Percentiles rank a stretch among this genome's conserved stretches.
Evolutionary conservation across 495 filamentous ascomycete genomes (phyloP).

Genomic region (Entonaema liquescens): DNA sequence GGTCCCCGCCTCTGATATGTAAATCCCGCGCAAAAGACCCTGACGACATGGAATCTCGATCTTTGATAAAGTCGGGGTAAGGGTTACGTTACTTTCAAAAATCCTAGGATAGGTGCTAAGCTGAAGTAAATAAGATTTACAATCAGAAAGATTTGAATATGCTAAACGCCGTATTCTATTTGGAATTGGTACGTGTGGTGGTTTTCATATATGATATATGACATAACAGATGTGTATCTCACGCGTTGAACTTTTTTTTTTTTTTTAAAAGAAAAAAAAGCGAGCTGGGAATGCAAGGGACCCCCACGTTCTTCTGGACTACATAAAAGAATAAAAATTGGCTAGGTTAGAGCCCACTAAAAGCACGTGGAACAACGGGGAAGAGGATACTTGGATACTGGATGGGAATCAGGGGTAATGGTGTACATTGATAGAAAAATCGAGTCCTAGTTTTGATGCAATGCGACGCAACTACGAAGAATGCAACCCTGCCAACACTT

Average conservation of each 20-base stretch:
- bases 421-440: background rate
- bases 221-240: too few relatives aligned
- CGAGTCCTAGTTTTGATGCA: constrained; percentile 23
- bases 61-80: constrained; percentile 10
- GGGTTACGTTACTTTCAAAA: constrained; percentile 28
- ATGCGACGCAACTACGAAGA: constrained; percentile 28
- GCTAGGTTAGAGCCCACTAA: constrained; percentile 4
- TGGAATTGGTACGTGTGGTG: too few relatives aligned
- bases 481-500: constrained; percentile 21
- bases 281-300: too few relatives aligned
- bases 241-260: too few relatives aligned
- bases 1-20: constrained; percentile 19
- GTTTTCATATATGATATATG: too few relatives aligned
- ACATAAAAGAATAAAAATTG: background rate
- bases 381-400: constrained; percentile 23
- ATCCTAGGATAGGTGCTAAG: background rate
- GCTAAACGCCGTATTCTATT: too few relatives aligned
- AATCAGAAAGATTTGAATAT: too few relatives aligned
- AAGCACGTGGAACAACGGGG: constrained; percentile 29
- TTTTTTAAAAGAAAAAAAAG: too few relatives aligned
- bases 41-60: constrained; percentile 11
- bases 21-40: constrained; percentile 28
- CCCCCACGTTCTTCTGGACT: too few relatives aligned
- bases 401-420: background rate
- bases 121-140: background rate